phyloP scores from a whole-genome alignment of 805 yeast species.

The Saccharomycopsis lassenensis region DNA sequence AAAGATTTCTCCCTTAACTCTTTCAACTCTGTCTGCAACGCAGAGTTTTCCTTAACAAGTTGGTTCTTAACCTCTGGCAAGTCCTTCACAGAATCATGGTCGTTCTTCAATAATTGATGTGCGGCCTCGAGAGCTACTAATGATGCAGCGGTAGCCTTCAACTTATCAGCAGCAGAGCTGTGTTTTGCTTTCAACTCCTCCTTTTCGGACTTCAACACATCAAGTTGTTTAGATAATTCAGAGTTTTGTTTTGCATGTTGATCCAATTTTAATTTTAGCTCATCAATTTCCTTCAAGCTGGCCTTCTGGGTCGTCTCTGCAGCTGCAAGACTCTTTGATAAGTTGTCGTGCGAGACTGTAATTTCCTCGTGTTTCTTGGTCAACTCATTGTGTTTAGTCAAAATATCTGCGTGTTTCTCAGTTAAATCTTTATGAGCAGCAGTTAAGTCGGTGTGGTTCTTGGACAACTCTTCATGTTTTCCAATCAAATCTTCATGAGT shows the following conservation, averaged over 20 bases:
- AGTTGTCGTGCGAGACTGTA: constrained; percentile 9
- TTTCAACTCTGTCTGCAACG: too few species aligned
- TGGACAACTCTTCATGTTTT: constrained; percentile 3
- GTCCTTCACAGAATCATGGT: constrained; percentile 1
- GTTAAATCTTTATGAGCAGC: background rate
- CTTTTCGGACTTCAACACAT: too few species aligned
- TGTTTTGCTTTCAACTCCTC: too few species aligned
- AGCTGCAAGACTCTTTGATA: too few species aligned
- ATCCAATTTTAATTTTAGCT: too few species aligned
- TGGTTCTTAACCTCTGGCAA: too few species aligned
- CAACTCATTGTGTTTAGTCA: background rate
- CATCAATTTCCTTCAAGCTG: too few species aligned
- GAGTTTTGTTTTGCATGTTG: too few species aligned
- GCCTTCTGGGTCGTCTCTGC: too few species aligned
- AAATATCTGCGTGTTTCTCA: constrained; percentile 2
- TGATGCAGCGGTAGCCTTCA: constrained; percentile 1
- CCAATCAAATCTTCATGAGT: background rate
- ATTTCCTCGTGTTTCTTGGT: background rate
- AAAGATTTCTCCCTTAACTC: too few species aligned
- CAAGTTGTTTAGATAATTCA: too few species aligned
- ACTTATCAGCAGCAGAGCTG: background rate
- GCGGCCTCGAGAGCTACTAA: constrained; percentile 7
- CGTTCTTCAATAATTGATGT: constrained; percentile 5
- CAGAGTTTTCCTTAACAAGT: too few species aligned
- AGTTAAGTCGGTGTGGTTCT: constrained; percentile 1